A percentile compares a stretch with the other conserved stretches of the same genome.
These are phyloP conservation scores for Parachlorella kessleri DNA, from an alignment of 139 green algal genomes.

Conservation along the genomic window DNA sequence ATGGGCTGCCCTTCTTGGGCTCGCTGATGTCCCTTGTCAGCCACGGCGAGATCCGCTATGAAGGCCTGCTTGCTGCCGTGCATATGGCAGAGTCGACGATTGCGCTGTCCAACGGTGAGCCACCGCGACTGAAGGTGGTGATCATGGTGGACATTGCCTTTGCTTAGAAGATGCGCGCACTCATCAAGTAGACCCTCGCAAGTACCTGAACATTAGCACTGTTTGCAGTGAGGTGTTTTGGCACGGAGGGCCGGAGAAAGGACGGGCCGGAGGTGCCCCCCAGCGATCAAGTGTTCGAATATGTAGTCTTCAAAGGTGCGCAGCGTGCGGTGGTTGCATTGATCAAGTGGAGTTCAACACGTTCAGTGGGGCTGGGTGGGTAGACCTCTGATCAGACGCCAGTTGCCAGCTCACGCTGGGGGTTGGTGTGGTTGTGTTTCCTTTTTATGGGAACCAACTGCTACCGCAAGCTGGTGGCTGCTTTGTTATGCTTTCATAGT, in stretches of 20 bases:
- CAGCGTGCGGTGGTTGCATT: no score
- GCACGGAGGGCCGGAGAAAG: conserved; percentile 87
- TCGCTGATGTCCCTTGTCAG: conserved; percentile 81
- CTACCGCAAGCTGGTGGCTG: no score
- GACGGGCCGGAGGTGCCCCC: conserved; percentile 72
- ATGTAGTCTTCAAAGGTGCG: conserved; percentile 92
- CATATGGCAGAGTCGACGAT: conserved; percentile 90
- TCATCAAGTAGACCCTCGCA: no score
- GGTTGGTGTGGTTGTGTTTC: not conserved
- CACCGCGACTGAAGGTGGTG: not conserved
- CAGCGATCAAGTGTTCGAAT: conserved; percentile 87
- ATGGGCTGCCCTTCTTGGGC: conserved; percentile 72
- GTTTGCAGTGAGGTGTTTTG: conserved; percentile 84
- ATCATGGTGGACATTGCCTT: no score
- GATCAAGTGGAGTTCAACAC: no score
- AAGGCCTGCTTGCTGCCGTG: conserved; percentile 87
- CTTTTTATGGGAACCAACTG: no score
- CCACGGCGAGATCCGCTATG: conserved; percentile 90
- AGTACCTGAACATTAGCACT: no score
- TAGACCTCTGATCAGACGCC: not conserved
- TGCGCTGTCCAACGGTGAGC: conserved; percentile 79
- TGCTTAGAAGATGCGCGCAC: no score
- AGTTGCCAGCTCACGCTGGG: not conserved
- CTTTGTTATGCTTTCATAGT: no score
- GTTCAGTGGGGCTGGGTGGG: no score